A percentile compares a stretch with the other conserved stretches of the same genome.
These are phyloP conservation scores for Plasmopara viticola DNA, from an alignment of 352 stramenopile species.

Conservation along the genomic window DNA sequence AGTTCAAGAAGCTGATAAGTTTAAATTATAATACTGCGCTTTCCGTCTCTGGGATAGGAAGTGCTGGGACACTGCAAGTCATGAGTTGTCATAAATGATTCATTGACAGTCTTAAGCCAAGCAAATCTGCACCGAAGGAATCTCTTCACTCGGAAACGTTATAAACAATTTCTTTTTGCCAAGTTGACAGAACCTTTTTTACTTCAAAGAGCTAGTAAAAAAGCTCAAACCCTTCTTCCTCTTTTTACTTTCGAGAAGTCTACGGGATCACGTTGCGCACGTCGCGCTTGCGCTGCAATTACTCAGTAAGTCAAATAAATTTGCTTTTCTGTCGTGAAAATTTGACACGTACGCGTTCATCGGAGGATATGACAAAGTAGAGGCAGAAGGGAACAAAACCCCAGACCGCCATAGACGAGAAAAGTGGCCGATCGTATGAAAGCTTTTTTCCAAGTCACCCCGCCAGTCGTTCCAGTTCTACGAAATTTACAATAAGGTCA, in stretches of 20 bases:
- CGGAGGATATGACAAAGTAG: conserved; percentile 58
- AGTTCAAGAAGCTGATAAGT: too few relatives aligned
- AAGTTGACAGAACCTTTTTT: too few relatives aligned
- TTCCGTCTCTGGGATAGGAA: too few relatives aligned
- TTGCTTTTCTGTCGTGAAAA: not conserved
- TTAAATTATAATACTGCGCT: too few relatives aligned
- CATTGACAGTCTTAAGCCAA: too few relatives aligned
- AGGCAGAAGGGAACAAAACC: conserved; percentile 50
- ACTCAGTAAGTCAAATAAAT: conserved; percentile 1
- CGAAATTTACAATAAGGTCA: conserved; percentile 4
- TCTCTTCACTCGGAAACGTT: too few relatives aligned
- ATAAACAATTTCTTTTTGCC: too few relatives aligned
- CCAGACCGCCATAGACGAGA: conserved; percentile 42
- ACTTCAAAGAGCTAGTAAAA: not conserved
- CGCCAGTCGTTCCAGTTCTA: conserved; percentile 86
- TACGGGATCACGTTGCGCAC: conserved; percentile 39
- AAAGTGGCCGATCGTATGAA: conserved; percentile 71
- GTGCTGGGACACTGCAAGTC: too few relatives aligned
- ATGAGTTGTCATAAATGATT: too few relatives aligned
- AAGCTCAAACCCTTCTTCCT: not conserved
- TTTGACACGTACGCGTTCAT: conserved; percentile 52
- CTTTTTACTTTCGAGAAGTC: conserved; percentile 50
- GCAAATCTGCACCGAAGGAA: too few relatives aligned
- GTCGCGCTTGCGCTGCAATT: conserved; percentile 35
- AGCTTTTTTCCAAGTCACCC: conserved; percentile 77